Conservation (phyloP, 2,329 filamentous ascomycete genomes). For the Cordyceps pruinosa region DNA sequence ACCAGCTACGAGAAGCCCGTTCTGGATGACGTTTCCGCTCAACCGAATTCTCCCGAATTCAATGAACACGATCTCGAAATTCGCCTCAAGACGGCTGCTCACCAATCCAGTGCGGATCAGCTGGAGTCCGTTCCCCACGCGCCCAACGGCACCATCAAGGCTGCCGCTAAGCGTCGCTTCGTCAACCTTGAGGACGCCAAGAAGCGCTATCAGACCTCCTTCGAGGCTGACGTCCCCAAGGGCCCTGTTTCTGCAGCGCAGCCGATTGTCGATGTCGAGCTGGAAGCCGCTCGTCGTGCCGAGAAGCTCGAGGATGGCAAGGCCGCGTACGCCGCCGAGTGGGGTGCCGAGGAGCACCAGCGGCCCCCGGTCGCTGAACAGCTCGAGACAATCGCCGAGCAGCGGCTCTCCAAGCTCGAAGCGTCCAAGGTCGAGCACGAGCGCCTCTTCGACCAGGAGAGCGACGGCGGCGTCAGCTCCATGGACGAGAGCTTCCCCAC, state of each 20-base stretch:
- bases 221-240: not conserved
- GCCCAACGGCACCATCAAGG: slow-evolving; percentile 2
- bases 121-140: not conserved
- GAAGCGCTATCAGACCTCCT: slow-evolving; percentile 8
- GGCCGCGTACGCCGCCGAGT: slow-evolving; percentile 6
- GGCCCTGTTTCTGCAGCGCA: not conserved
- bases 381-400: slow-evolving; percentile 2
- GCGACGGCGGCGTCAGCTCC: slow-evolving; percentile 28
- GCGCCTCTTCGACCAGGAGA: slow-evolving; percentile 16
- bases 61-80: slow-evolving; percentile 7
- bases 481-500: slow-evolving; percentile 37
- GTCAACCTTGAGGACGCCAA: slow-evolving; percentile 11
- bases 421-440: slow-evolving; percentile 13
- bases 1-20: slow-evolving; percentile 19
- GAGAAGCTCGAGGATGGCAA: slow-evolving; percentile 6
- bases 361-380: slow-evolving; percentile 1
- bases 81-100: slow-evolving; percentile 1
- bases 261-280: not conserved
- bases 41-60: not conserved
- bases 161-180: slow-evolving; percentile 1
- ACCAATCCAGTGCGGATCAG: not conserved
- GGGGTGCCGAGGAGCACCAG: slow-evolving; percentile 8
- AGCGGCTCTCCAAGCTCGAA: slow-evolving; percentile 3
- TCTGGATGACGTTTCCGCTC: slow-evolving; percentile 16
- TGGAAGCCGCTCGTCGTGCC: slow-evolving; percentile 5